These are phyloP conservation scores for Scheffersomyces coipomensis DNA, from an alignment of 805 yeast species.

Conservation along the genomic window DNA sequence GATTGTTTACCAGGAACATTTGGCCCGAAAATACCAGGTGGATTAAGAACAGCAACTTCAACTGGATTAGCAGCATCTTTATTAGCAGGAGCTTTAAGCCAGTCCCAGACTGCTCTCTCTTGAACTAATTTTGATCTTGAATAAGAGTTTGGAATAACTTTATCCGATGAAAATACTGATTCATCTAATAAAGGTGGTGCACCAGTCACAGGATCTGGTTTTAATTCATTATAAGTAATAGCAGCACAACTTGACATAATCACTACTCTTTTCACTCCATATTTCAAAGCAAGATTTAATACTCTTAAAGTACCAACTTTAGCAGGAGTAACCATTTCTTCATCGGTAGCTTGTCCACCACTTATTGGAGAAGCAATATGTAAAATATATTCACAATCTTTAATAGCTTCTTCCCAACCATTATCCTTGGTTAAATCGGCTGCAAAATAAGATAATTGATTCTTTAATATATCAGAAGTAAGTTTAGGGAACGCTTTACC, in stretches of 20 bases:
- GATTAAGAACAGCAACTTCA: conserved; percentile 3
- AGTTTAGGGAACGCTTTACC: not conserved
- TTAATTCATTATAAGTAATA: not conserved
- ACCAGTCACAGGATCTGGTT: not conserved
- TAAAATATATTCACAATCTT: conserved; percentile 12
- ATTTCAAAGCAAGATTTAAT: not conserved
- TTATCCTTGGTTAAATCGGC: conserved; percentile 11
- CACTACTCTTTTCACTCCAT: not conserved
- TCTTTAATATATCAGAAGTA: not conserved
- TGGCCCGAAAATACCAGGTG: conserved; percentile 7
- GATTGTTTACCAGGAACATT: conserved; percentile 3
- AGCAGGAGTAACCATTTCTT: not conserved
- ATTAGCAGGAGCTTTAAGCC: conserved; percentile 6
- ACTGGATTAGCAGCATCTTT: conserved; percentile 1
- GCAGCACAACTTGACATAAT: not conserved
- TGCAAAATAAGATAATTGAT: not conserved
- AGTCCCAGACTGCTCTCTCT: conserved; percentile 9
- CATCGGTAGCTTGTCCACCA: not conserved
- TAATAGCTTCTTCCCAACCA: conserved; percentile 12
- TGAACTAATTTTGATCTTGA: conserved; percentile 6
- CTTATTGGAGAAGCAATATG: conserved; percentile 8
- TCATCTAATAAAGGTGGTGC: not conserved
- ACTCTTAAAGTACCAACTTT: not conserved
- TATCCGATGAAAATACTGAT: not conserved
- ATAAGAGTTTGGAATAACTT: conserved; percentile 3